A percentile compares a stretch with the other conserved stretches of the same genome.
These are phyloP conservation scores for Capsella rubella DNA, from an alignment of 441 rosid genomes.

Conservation along the genomic window DNA sequence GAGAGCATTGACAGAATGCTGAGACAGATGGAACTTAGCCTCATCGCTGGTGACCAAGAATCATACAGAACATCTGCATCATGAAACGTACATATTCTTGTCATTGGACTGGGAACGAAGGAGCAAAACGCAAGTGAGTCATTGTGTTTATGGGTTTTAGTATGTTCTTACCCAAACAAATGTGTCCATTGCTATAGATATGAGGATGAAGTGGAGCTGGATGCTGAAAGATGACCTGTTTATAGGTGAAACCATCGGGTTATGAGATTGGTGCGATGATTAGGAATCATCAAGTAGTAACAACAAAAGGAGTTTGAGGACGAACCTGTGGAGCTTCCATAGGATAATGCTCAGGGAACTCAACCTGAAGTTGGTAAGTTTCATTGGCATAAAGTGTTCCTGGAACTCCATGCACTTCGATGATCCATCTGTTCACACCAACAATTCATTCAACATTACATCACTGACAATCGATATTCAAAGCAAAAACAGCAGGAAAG, in stretches of 20 bases:
- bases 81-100: slow-evolving; percentile 10
- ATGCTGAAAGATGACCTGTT: slow-evolving; percentile 89
- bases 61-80: slow-evolving; percentile 89
- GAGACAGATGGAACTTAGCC: slow-evolving; percentile 96
- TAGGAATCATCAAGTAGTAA: not conserved
- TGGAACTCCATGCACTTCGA: slow-evolving; percentile 93
- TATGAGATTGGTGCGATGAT: not conserved
- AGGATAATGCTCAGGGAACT: slow-evolving; percentile 97
- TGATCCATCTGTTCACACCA: slow-evolving; percentile 74
- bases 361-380: slow-evolving; percentile 94
- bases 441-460: slow-evolving; percentile 20
- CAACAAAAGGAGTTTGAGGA: not conserved
- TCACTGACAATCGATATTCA: not conserved
- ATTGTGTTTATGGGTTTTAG: not conserved
- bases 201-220: slow-evolving; percentile 98
- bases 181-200: slow-evolving; percentile 97
- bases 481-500: not conserved
- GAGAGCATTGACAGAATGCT: slow-evolving; percentile 99
- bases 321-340: slow-evolving; percentile 99
- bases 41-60: slow-evolving; percentile 99
- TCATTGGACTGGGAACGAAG: not conserved
- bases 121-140: not conserved
- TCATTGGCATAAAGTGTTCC: slow-evolving; percentile 94
- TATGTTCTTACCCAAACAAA: slow-evolving; percentile 84
- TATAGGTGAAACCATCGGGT: not conserved